A percentile compares a stretch with the other conserved stretches of the same genome.
These are phyloP conservation scores for Moricandia moricandioides DNA, from an alignment of 345 rosid genomes.

Conservation along the genomic window DNA sequence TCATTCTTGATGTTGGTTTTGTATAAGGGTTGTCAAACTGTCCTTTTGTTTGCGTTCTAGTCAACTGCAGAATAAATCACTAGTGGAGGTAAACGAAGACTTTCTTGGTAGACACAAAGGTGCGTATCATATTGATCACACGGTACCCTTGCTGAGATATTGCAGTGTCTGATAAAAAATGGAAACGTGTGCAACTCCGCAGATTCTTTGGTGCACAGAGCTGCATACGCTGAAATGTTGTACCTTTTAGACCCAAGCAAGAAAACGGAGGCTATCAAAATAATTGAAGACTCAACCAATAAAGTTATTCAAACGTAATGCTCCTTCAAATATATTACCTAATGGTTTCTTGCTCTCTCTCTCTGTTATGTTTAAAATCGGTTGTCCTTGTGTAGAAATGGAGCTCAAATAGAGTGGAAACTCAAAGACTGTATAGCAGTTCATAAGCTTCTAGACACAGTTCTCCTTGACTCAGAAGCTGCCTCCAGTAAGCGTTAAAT, in stretches of 20 bases:
- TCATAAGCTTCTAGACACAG: constrained; percentile 59
- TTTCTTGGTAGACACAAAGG: constrained; percentile 83
- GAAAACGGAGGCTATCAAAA: constrained; percentile 64
- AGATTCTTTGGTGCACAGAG: constrained; percentile 95
- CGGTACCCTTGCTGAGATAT: neutral
- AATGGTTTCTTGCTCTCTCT: neutral
- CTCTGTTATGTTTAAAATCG: neutral
- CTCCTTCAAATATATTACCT: constrained; percentile 1
- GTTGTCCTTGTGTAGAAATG: constrained; percentile 43
- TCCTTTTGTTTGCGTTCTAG: constrained; percentile 41
- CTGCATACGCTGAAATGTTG: constrained; percentile 90
- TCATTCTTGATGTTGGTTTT: neutral
- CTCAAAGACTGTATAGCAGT: constrained; percentile 78
- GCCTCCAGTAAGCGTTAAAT: constrained; percentile 64
- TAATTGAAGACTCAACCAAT: constrained; percentile 74
- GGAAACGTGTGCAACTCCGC: constrained; percentile 23
- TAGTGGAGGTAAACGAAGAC: constrained; percentile 66
- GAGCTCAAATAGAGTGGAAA: constrained; percentile 71
- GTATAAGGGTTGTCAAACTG: neutral
- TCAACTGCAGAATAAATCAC: constrained; percentile 74
- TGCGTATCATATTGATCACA: constrained; percentile 26
- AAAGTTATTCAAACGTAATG: constrained; percentile 53
- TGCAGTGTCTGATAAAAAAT: neutral
- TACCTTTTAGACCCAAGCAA: constrained; percentile 62
- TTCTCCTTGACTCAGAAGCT: constrained; percentile 60